phyloP scores from a whole-genome alignment of 352 stramenopile genomes.

The Phytophthora brassicae region DNA sequence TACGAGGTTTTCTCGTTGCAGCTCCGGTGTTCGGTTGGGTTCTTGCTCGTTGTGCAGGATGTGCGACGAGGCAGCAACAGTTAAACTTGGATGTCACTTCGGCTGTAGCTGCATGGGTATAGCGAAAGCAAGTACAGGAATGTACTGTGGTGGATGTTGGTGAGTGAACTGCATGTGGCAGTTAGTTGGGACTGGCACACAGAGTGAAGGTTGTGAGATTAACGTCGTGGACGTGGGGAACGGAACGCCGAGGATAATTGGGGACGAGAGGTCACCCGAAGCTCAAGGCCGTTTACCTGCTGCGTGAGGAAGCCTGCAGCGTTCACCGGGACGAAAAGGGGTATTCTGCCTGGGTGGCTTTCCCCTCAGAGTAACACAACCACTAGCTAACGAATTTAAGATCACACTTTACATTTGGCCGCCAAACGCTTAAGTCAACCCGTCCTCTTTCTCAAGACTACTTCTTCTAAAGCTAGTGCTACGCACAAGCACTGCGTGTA shows the following conservation, averaged over 20 bases:
- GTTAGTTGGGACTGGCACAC: neutral
- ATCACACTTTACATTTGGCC: neutral
- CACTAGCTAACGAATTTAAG: neutral
- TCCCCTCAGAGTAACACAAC: neutral
- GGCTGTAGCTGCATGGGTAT: neutral
- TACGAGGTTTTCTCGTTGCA: too few relatives aligned
- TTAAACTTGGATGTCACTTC: neutral
- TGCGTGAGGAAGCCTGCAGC: neutral
- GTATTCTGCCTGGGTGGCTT: neutral
- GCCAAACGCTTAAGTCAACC: neutral
- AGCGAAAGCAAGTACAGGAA: neutral
- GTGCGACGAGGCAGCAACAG: too few relatives aligned
- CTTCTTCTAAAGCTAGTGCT: neutral
- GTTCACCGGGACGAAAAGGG: neutral
- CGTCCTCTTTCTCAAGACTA: neutral
- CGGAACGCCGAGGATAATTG: neutral
- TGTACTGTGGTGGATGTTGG: neutral
- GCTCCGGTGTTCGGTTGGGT: too few relatives aligned
- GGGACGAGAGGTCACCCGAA: neutral
- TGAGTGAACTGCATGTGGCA: neutral
- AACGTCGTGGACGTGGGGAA: neutral
- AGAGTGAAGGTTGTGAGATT: neutral
- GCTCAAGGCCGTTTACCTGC: neutral
- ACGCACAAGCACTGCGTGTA: neutral
- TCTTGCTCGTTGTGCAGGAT: too few relatives aligned